Evolutionary conservation across 2,329 filamentous ascomycete genomes (phyloP), one percentile per base, ranked within the genome.

Genomic region (Hypoxylon sp.): DNA sequence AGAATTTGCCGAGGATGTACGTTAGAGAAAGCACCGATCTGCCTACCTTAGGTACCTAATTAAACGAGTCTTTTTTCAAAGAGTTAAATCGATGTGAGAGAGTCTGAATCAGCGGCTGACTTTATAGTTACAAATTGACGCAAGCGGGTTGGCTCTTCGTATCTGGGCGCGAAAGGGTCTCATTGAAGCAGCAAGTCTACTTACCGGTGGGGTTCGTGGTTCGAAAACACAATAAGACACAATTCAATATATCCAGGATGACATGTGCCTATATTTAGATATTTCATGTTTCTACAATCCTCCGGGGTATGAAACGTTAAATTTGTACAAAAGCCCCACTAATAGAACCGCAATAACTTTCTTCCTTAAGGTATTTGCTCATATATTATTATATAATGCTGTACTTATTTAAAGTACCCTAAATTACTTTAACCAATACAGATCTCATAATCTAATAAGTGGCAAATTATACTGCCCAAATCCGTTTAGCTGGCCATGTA

Each of bases 181-280:
- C n/a, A n/a, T n/a, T n/a, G n/a, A n/a, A n/a, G 24, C 33, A 49
- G 11, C 30, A 20, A 60, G 50, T 55, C 46, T 52, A 48, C n/a
- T n/a, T n/a, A n/a, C 40, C 46, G 46, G 3, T 46, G 33, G 46
- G 30, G 14, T 61, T 53, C 44, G 54, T 38, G 36, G 30, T 26
- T 58, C 32, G 28, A 52, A 40, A 65, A 57, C 50, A 36, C 44
- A 24, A 32, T 50, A 44, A n/a, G 26, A 14, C 24, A 58, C 4
- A 12, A 18, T 16, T 11, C 8, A 16, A 9, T 49, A n/a, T 40
- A 48, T 16, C 20, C 16, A 33, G 30, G 20, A 40, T 16, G 16
- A 26, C 46, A 61, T 49, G 61, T 49, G 61, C 30, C 63, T 66
- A 66, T 66, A 59, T 55, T 59, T 65, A 62, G 59, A 54, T 30